A percentile compares a stretch with the other conserved stretches of the same genome.
phyloP scores from a whole-genome alignment of 169 alveolate genomes.

The Eimeria maxima region DNA sequence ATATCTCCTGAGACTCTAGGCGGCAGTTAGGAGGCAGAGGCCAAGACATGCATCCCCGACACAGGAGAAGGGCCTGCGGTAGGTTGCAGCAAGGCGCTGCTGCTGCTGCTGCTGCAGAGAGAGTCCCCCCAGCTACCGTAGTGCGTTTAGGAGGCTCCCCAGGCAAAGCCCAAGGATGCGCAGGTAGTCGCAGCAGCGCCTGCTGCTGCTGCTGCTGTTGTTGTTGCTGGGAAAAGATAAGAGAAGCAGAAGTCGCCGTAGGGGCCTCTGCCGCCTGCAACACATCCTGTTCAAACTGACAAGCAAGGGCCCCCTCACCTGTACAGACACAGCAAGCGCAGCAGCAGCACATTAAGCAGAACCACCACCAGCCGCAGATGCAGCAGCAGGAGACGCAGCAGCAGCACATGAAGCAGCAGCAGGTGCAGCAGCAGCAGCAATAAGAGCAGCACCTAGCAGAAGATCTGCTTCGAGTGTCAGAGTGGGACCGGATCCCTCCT shows the following conservation, averaged over 20 bases:
- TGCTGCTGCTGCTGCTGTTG: conserved; percentile 72
- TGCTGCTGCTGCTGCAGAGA: background rate
- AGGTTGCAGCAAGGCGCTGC: background rate
- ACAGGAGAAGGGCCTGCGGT: background rate
- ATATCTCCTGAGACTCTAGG: background rate
- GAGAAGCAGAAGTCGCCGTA: background rate
- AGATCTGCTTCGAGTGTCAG: conserved; percentile 40
- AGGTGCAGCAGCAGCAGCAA: conserved; percentile 57
- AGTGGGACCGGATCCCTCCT: background rate
- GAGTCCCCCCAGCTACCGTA: background rate
- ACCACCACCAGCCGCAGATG: background rate
- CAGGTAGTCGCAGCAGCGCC: background rate
- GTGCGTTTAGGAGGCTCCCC: background rate
- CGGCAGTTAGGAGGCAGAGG: background rate
- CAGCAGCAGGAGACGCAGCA: background rate
- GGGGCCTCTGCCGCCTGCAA: background rate
- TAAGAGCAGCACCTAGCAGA: conserved; percentile 61
- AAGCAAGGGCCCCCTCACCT: conserved; percentile 55
- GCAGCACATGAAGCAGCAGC: background rate
- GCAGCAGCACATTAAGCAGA: background rate
- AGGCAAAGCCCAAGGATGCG: conserved; percentile 25
- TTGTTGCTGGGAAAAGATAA: background rate
- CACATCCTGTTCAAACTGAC: background rate
- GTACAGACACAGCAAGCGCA: background rate
- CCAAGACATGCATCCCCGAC: conserved; percentile 12